A percentile compares a stretch with the other conserved stretches of the same genome.
These are phyloP conservation scores for Trichoderma erinaceum DNA, from an alignment of 495 filamentous ascomycete genomes.

Conservation along the genomic window DNA sequence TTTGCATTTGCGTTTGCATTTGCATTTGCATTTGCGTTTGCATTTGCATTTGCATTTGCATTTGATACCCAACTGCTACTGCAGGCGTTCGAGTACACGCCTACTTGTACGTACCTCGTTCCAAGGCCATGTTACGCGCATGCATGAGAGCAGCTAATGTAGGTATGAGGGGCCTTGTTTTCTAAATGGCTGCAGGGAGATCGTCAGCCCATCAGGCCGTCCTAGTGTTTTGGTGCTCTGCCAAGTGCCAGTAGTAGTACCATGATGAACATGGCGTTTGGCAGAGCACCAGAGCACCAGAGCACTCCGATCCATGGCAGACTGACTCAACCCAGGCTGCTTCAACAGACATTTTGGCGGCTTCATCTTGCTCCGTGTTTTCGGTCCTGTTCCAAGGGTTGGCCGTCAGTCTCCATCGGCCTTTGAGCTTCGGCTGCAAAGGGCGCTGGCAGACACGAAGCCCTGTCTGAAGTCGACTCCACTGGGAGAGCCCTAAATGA, in stretches of 20 bases:
- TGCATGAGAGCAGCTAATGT: background rate
- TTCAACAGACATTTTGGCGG: background rate
- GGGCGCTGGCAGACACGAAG: background rate
- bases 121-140: background rate
- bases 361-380: background rate
- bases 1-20: no score
- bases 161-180: background rate
- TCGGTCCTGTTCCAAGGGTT: constrained; percentile 1
- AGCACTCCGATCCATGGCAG: constrained; percentile 2
- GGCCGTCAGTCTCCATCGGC: background rate
- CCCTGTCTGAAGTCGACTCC: background rate
- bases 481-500: constrained; percentile 1
- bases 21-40: no score
- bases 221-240: no score
- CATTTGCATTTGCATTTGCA: no score
- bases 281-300: background rate
- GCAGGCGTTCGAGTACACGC: no score
- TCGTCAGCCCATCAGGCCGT: background rate
- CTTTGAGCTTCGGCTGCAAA: background rate
- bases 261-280: background rate
- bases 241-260: no score
- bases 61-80: background rate
- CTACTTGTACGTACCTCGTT: no score
- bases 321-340: background rate
- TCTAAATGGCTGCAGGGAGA: background rate